Evolutionary conservation across 306 rosid genomes (phyloP).

Genomic region (Prunus salicina): DNA sequence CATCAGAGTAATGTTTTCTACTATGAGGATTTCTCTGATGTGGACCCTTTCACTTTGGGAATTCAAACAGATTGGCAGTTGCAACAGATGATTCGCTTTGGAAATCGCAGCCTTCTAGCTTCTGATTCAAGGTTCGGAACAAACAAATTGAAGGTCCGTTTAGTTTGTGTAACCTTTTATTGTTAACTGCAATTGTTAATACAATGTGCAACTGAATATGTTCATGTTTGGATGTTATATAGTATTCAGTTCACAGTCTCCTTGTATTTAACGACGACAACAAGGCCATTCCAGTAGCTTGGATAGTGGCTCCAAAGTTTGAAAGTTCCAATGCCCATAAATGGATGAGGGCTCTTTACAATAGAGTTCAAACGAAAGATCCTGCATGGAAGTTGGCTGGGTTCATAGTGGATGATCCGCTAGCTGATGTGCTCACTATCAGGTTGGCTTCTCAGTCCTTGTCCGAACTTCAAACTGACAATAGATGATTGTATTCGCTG

Average conservation of each 20-base stretch:
- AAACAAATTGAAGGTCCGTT: constrained; percentile 81
- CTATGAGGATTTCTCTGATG: constrained; percentile 76
- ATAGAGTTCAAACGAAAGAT: constrained; percentile 79
- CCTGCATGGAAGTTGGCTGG: constrained; percentile 86
- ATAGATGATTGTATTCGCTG: not conserved
- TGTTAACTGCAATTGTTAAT: constrained; percentile 14
- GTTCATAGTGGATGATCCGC: constrained; percentile 84
- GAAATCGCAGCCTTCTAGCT: constrained; percentile 68
- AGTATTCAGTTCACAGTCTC: constrained; percentile 87
- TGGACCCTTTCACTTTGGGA: constrained; percentile 68
- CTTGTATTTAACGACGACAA: constrained; percentile 87
- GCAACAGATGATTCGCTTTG: constrained; percentile 90
- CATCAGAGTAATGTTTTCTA: constrained; percentile 73
- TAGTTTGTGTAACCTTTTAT: constrained; percentile 14
- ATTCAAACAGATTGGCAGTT: constrained; percentile 97
- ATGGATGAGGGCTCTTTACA: constrained; percentile 94
- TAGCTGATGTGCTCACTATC: constrained; percentile 63
- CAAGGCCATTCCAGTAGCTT: constrained; percentile 90
- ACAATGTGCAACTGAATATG: constrained; percentile 32
- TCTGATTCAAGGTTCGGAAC: constrained; percentile 93
- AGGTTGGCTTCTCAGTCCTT: constrained; percentile 47
- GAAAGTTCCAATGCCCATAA: constrained; percentile 60
- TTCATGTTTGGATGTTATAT: constrained; percentile 32
- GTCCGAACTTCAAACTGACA: not conserved
- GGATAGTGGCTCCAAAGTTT: constrained; percentile 76